Evolutionary conservation across 345 rosid species (phyloP), one percentile per base, ranked within the genome.

Genomic region (Passiflora organensis): DNA sequence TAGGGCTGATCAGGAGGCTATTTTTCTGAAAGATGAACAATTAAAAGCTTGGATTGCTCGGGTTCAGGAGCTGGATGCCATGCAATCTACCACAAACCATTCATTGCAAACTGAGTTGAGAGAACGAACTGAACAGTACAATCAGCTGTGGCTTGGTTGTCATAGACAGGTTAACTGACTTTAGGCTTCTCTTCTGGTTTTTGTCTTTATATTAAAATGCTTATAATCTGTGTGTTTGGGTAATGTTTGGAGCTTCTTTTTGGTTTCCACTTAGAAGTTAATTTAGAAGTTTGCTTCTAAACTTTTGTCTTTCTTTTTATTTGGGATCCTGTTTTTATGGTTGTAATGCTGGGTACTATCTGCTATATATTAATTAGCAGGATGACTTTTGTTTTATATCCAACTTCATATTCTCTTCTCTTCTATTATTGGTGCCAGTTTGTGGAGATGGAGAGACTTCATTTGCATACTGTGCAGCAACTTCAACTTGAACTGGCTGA

Each of bases 101-200:
- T 72, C 86, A 2, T 73, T 89, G 59, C 99, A 89, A 74, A 78
- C 78, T 56, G 95, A 89, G 64, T 67, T 94, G 69, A 69, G 82
- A 56, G 97, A 87, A 53, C 89, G 91, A n/a, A 84, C 81, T 20
- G 95, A 87, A 53, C 97, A 83, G 63, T 85, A 77, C 66, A 83
- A 81, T 63, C 99, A 93, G 73, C 91, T 93, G 15, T 93, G 96
- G 99, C 67, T 68, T 51, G 88, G 84, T 46, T 93, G 86, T 70
- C 99, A 93, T 70, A 80, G 95, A 80, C 99, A 93, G 99, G 99
- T 93, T 61, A 32, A 51, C 72, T 56, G 42, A 51, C 59, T 43
- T 46, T 28, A 52, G 51, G 51, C 62, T 41, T 68, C 25, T 60
- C 24, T 16, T 58, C 49, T 22, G 44, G 3, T 12, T 11, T 28